Evolutionary conservation across 306 rosid species (phyloP).

Genomic region (Fragaria nilgerrensis): DNA sequence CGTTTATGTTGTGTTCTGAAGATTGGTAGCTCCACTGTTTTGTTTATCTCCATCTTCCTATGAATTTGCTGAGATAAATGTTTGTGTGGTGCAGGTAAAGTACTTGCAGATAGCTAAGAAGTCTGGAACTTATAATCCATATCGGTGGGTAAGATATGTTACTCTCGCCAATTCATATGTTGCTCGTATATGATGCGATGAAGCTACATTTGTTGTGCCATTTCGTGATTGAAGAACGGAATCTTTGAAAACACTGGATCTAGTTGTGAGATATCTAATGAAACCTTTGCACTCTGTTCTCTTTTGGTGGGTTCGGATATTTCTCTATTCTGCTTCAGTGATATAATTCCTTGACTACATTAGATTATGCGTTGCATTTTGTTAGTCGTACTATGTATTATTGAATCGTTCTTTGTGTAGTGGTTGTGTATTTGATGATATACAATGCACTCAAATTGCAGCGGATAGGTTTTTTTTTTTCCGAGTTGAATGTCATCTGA

Average conservation of each 20-base stretch:
- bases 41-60: slow-evolving; percentile 2
- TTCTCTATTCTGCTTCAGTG: slow-evolving; percentile 1
- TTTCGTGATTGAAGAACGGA: slow-evolving; percentile 16
- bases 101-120: slow-evolving; percentile 87
- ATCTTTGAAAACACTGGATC: not conserved
- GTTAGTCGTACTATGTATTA: not conserved
- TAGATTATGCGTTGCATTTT: not conserved
- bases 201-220: slow-evolving; percentile 8
- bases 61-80: slow-evolving; percentile 16
- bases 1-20: not conserved
- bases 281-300: not conserved
- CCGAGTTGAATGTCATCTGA: not conserved
- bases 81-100: slow-evolving; percentile 60
- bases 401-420: not conserved
- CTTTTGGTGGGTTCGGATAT: not conserved
- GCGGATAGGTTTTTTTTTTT: too few species aligned
- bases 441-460: slow-evolving; percentile 1
- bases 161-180: slow-evolving; percentile 77
- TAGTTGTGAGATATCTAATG: slow-evolving; percentile 16
- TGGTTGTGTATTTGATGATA: not conserved
- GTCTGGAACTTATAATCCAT: slow-evolving; percentile 60
- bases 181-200: slow-evolving; percentile 59
- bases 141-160: slow-evolving; percentile 87
- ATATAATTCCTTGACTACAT: not conserved
- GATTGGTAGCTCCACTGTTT: not conserved